A percentile compares a stretch with the other conserved stretches of the same genome.
phyloP scores from a whole-genome alignment of 345 rosid genomes.

The Gossypium sturtianum region DNA sequence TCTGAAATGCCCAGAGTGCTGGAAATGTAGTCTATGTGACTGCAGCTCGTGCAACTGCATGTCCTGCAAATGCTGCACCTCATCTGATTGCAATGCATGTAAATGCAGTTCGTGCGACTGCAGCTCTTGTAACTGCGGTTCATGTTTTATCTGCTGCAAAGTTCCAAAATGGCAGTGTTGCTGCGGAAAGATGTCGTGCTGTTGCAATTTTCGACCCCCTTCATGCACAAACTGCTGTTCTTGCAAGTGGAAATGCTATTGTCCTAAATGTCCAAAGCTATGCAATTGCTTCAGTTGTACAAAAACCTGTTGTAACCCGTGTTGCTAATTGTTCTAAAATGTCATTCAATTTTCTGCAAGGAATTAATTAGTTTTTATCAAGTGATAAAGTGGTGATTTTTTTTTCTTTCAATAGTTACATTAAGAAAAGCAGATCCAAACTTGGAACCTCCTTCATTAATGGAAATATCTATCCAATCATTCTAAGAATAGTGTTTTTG shows the following conservation, averaged over 20 bases:
- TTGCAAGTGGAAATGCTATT: constrained; percentile 43
- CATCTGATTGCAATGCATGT: neutral
- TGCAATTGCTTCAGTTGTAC: constrained; percentile 37
- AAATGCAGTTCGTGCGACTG: neutral
- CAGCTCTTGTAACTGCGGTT: neutral
- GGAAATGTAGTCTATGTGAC: constrained; percentile 15
- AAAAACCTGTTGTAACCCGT: constrained; percentile 45
- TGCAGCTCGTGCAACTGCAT: constrained; percentile 10
- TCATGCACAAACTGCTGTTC: constrained; percentile 44
- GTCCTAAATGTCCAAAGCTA: constrained; percentile 53
- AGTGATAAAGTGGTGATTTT: neutral
- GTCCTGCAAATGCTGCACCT: neutral
- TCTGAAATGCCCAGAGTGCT: constrained; percentile 44
- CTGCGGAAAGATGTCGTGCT: constrained; percentile 38
- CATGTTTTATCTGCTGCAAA: constrained; percentile 23
- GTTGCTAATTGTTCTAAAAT: constrained; percentile 44
- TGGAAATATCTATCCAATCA: neutral
- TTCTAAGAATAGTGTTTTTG: no score
- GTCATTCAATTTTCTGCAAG: constrained; percentile 3
- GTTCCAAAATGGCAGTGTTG: constrained; percentile 36
- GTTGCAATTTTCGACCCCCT: constrained; percentile 41
- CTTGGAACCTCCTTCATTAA: neutral
- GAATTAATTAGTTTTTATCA: neutral
- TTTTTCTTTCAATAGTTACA: neutral
- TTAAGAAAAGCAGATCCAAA: neutral